Evolutionary conservation across 345 rosid species (phyloP).

Genomic region (Salix caprea): DNA sequence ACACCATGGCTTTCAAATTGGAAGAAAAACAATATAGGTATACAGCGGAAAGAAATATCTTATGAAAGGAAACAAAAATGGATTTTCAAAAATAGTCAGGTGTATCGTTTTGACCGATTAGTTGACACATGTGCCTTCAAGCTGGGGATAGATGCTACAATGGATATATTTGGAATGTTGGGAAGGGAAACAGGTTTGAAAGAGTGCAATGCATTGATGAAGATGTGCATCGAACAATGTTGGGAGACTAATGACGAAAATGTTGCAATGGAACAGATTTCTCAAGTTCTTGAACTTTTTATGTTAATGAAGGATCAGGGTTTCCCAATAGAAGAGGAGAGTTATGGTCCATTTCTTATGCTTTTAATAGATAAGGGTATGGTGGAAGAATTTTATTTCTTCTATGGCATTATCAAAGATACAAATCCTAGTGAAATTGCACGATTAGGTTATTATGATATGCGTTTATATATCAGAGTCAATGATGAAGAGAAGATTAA

Average conservation of each 20-base stretch:
- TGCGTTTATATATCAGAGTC: conserved; percentile 57
- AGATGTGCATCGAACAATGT: conserved; percentile 48
- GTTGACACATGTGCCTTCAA: conserved; percentile 35
- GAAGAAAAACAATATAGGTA: conserved; percentile 14
- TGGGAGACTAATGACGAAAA: conserved; percentile 39
- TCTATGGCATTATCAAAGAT: conserved; percentile 38
- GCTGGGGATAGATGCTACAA: conserved; percentile 47
- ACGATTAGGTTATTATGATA: conserved; percentile 78
- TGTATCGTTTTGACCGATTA: conserved; percentile 31
- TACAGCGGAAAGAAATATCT: conserved; percentile 39
- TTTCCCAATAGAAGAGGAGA: conserved; percentile 48
- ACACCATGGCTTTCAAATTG: conserved; percentile 38
- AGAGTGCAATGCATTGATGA: conserved; percentile 58
- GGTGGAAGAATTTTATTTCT: conserved; percentile 54
- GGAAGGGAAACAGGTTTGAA: conserved; percentile 60
- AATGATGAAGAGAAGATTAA: conserved; percentile 49
- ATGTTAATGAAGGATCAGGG: conserved; percentile 66
- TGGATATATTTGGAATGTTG: conserved; percentile 44
- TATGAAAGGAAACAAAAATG: conserved; percentile 61
- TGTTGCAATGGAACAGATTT: conserved; percentile 39
- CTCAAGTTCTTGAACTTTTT: conserved; percentile 39
- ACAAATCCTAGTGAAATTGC: conserved; percentile 30
- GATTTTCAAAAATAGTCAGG: conserved; percentile 34
- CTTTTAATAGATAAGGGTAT: conserved; percentile 61
- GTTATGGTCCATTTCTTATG: conserved; percentile 61